These are phyloP conservation scores for Brassica incana DNA, from an alignment of 345 rosid species.

Conservation along the genomic window DNA sequence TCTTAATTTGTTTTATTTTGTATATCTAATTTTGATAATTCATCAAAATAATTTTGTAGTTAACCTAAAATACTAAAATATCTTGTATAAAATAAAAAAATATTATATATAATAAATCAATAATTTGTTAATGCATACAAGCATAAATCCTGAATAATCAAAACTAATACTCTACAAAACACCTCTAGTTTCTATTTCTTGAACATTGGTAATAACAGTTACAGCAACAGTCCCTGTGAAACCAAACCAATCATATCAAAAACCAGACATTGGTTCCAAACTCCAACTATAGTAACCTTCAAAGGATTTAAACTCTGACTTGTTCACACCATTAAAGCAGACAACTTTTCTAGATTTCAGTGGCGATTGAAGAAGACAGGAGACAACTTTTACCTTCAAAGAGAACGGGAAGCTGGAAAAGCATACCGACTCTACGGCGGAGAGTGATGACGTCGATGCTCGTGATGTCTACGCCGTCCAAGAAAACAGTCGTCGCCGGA, in stretches of 20 bases:
- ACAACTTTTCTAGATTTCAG: background rate
- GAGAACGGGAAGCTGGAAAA: constrained; percentile 86
- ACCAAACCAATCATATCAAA: background rate
- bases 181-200: too few relatives aligned
- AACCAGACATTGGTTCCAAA: background rate
- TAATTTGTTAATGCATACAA: too few relatives aligned
- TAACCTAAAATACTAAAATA: too few relatives aligned
- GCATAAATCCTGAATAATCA: too few relatives aligned
- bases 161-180: too few relatives aligned
- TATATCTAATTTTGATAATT: too few relatives aligned
- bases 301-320: background rate
- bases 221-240: constrained; percentile 71
- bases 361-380: background rate
- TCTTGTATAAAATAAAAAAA: too few relatives aligned
- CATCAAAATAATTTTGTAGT: too few relatives aligned
- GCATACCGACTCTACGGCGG: constrained; percentile 92
- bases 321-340: background rate
- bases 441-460: constrained; percentile 67
- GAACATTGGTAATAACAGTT: too few relatives aligned
- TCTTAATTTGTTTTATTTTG: too few relatives aligned
- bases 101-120: too few relatives aligned
- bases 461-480: constrained; percentile 66
- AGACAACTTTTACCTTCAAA: constrained; percentile 58
- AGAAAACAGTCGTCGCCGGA: constrained; percentile 57
- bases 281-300: background rate